A percentile compares a stretch with the other conserved stretches of the same genome.
Evolutionary conservation across 2,329 filamentous ascomycete species (phyloP).

Genomic region (Neoascochyta sp.): DNA sequence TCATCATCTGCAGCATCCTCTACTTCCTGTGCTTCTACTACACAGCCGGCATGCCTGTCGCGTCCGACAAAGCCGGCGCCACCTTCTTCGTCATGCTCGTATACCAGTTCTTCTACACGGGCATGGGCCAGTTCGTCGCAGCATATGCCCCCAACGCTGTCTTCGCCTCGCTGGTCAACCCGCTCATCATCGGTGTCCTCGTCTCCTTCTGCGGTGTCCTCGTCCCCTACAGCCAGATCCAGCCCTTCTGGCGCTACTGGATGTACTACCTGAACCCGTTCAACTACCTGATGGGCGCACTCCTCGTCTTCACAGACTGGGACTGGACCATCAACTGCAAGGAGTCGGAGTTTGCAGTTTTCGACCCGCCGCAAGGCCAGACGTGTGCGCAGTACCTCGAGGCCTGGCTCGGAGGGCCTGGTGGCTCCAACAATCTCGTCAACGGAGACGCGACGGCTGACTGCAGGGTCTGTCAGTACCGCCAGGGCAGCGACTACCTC

Average conservation of each 20-base stretch:
- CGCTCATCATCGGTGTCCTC: constrained; percentile 17
- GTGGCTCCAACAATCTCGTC: constrained; percentile 21
- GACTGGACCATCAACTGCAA: constrained; percentile 41
- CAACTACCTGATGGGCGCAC: constrained; percentile 43
- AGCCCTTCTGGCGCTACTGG: constrained; percentile 63
- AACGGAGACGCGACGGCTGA: constrained; percentile 56
- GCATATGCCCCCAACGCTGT: constrained; percentile 44
- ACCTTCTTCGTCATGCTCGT: constrained; percentile 49
- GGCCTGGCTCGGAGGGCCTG: constrained; percentile 50
- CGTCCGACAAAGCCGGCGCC: constrained; percentile 54
- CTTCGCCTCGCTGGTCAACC: constrained; percentile 53
- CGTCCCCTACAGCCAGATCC: constrained; percentile 58
- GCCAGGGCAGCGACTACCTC: constrained; percentile 58
- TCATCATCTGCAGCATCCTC: constrained; percentile 57
- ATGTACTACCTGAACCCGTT: constrained; percentile 43
- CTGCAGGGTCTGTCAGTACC: constrained; percentile 62
- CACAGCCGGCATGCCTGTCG: constrained; percentile 27
- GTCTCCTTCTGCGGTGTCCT: constrained; percentile 53
- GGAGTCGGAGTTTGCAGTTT: constrained; percentile 35
- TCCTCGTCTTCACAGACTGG: constrained; percentile 42
- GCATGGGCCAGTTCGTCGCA: constrained; percentile 56
- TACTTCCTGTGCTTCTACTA: constrained; percentile 68
- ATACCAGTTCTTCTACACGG: constrained; percentile 60
- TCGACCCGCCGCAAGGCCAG: constrained; percentile 49
- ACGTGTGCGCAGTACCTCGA: constrained; percentile 59